Conservation (phyloP, 331 rosid genomes). For the Quercus lobata region DNA sequence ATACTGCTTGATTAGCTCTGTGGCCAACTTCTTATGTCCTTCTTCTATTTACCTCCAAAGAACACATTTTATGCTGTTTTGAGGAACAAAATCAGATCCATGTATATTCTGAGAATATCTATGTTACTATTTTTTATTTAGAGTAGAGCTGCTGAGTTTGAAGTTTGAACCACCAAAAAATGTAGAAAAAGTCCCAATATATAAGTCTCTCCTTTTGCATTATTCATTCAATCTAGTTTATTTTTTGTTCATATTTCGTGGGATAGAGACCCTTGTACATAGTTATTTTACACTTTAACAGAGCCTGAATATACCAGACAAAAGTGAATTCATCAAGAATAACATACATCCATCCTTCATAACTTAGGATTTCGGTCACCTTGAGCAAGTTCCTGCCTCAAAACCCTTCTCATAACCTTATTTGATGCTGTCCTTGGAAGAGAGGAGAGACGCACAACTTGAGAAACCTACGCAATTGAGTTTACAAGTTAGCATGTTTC, state of each 20-base stretch:
- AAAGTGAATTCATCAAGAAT: not conserved
- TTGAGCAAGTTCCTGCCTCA: conserved; percentile 58
- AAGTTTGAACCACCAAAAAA: too few species aligned
- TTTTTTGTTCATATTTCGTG: not conserved
- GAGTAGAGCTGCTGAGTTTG: too few species aligned
- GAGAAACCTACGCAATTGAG: conserved; percentile 57
- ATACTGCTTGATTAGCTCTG: too few species aligned
- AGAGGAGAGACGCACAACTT: conserved; percentile 44
- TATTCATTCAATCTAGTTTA: not conserved
- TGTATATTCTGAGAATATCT: too few species aligned
- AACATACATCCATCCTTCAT: conserved; percentile 11
- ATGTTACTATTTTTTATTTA: too few species aligned
- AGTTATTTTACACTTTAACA: not conserved
- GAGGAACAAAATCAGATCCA: too few species aligned
- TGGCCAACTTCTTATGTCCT: too few species aligned
- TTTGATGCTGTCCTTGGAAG: conserved; percentile 95
- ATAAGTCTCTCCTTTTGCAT: not conserved
- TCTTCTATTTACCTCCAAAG: too few species aligned
- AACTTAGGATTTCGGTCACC: conserved; percentile 51
- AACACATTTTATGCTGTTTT: too few species aligned
- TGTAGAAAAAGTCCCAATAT: too few species aligned
- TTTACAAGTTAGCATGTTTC: not conserved
- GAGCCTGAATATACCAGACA: not conserved
- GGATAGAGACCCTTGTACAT: not conserved
- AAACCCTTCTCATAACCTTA: conserved; percentile 92